A percentile compares a stretch with the other conserved stretches of the same genome.
Evolutionary conservation across 1,284 basidiomycete species (phyloP).

Genomic region (Heterobasidion annosum): DNA sequence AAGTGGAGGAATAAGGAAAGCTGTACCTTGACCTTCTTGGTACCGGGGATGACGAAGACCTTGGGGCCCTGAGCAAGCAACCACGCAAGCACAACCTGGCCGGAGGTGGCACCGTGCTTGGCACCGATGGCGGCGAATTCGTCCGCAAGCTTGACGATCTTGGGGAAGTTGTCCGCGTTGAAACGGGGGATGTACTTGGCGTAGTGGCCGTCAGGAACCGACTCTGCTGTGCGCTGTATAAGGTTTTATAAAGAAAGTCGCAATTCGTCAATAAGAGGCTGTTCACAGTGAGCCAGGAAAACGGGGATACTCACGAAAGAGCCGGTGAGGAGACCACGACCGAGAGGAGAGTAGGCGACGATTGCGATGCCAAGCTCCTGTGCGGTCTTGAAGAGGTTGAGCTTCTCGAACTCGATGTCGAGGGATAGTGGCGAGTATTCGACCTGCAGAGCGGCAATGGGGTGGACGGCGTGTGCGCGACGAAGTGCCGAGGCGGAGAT

Average conservation of each 20-base stretch:
- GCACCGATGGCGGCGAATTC: slow-evolving; percentile 33
- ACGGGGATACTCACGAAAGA: slow-evolving; percentile 23
- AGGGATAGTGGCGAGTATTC: slow-evolving; percentile 49
- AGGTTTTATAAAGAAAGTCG: slow-evolving; percentile 18
- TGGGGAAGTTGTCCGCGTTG: slow-evolving; percentile 43
- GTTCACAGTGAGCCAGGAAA: not conserved
- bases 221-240: slow-evolving; percentile 7
- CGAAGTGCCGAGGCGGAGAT: slow-evolving; percentile 32
- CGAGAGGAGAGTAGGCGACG: slow-evolving; percentile 55
- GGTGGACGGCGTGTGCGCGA: slow-evolving; percentile 52
- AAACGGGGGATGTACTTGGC: slow-evolving; percentile 15
- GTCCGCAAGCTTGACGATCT: slow-evolving; percentile 42
- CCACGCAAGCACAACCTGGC: slow-evolving; percentile 59
- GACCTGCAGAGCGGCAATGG: slow-evolving; percentile 48
- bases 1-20: not conserved
- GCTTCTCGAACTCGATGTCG: slow-evolving; percentile 39
- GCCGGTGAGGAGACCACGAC: slow-evolving; percentile 56
- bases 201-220: slow-evolving; percentile 7
- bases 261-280: slow-evolving; percentile 24
- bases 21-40: slow-evolving; percentile 15
- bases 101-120: slow-evolving; percentile 36
- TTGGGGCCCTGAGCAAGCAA: slow-evolving; percentile 26
- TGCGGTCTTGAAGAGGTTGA: slow-evolving; percentile 37
- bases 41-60: slow-evolving; percentile 31
- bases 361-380: slow-evolving; percentile 44